Evolutionary conservation across 2,329 filamentous ascomycete species (phyloP).

Genomic region (Talaromyces pinophilus): DNA sequence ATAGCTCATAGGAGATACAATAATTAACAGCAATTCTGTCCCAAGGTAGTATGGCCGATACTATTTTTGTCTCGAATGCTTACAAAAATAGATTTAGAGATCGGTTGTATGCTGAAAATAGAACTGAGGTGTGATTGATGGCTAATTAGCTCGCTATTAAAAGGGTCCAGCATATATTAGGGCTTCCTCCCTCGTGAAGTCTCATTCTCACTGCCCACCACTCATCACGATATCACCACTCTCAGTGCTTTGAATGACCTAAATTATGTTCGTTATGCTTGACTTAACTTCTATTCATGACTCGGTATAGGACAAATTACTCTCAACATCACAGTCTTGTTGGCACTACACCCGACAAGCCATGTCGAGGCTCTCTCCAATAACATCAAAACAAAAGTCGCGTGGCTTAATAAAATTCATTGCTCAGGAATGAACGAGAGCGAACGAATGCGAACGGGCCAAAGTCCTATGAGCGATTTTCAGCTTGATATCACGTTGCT

Average conservation of each 20-base stretch:
- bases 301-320: not conserved
- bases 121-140: not conserved
- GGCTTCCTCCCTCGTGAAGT: not conserved
- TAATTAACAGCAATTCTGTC: constrained; percentile 5
- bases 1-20: not conserved
- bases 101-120: not conserved
- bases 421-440: constrained; percentile 6
- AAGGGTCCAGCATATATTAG: constrained; percentile 1
- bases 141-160: not conserved
- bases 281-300: constrained; percentile 2
- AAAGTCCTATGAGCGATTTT: not conserved
- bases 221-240: not conserved
- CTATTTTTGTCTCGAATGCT: constrained; percentile 11
- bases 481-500: not conserved
- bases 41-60: not conserved
- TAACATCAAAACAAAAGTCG: constrained; percentile 14
- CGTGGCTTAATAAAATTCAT: constrained; percentile 8
- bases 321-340: not conserved
- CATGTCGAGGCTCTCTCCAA: not conserved
- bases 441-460: not conserved
- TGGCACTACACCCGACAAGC: not conserved
- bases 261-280: not conserved
- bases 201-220: not conserved
- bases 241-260: not conserved
- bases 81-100: constrained; percentile 1